Conservation (phyloP, 2,329 filamentous ascomycete species). For the Pseudogymnoascus sp. region DNA sequence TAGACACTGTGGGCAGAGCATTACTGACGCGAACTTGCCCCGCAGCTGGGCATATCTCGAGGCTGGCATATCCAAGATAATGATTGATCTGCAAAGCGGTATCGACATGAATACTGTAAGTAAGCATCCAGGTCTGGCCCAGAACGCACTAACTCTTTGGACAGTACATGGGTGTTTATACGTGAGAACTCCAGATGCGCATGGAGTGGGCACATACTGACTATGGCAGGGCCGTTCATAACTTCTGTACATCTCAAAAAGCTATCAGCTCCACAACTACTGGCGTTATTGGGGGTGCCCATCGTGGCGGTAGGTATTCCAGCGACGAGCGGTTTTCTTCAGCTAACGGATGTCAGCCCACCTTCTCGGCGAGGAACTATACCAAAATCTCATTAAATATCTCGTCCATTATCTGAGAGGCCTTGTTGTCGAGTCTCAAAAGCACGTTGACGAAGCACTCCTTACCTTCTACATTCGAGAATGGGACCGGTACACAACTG, state of each 20-base stretch:
- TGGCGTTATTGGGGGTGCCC: constrained; percentile 43
- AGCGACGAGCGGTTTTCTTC: constrained; percentile 11
- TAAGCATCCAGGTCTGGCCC: constrained; percentile 8
- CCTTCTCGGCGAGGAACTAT: constrained; percentile 89
- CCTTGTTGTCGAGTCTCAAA: constrained; percentile 64
- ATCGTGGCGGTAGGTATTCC: constrained; percentile 57
- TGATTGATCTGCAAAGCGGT: constrained; percentile 83
- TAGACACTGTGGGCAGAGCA: background rate
- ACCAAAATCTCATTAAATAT: constrained; percentile 83
- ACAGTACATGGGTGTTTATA: constrained; percentile 94
- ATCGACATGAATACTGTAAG: constrained; percentile 84
- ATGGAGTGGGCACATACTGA: background rate
- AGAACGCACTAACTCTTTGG: constrained; percentile 10
- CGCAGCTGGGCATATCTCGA: constrained; percentile 83
- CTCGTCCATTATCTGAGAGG: constrained; percentile 65
- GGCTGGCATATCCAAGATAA: constrained; percentile 81
- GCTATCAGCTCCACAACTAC: constrained; percentile 54
- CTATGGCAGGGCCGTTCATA: constrained; percentile 70
- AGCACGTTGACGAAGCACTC: constrained; percentile 81
- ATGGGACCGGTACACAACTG: constrained; percentile 92
- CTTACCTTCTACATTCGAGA: constrained; percentile 91
- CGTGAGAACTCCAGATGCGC: constrained; percentile 41
- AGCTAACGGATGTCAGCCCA: constrained; percentile 54
- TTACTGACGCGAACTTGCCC: constrained; percentile 10
- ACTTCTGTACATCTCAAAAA: constrained; percentile 98